A percentile compares a stretch with the other conserved stretches of the same genome.
phyloP scores from a whole-genome alignment of 2,329 filamentous ascomycete genomes.

The Aspergillus amoenus region DNA sequence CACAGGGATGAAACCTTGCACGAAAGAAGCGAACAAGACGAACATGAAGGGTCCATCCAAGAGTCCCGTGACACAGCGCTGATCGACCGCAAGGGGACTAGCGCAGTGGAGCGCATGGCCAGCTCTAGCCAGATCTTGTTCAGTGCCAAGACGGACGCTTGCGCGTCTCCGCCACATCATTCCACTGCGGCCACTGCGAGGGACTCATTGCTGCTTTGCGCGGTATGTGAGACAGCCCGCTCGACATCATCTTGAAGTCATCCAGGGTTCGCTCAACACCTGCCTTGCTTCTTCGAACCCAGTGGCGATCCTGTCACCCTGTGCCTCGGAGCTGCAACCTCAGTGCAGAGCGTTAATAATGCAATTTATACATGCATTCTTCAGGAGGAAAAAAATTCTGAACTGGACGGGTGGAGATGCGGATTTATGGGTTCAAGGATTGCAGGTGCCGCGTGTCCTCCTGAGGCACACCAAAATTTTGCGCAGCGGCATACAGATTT shows the following conservation, averaged over 20 bases:
- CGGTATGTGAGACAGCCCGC: too few relatives aligned
- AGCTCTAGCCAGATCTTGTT: constrained; percentile 31
- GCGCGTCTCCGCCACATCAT: constrained; percentile 36
- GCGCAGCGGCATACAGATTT: too few relatives aligned
- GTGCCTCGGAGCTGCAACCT: background rate
- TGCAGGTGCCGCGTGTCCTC: constrained; percentile 19
- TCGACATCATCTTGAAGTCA: background rate
- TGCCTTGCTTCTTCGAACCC: background rate
- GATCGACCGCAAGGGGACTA: constrained; percentile 20
- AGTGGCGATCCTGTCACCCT: background rate
- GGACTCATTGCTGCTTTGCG: too few relatives aligned
- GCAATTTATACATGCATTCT: background rate
- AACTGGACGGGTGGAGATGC: constrained; percentile 13
- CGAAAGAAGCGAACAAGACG: background rate
- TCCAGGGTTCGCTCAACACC: background rate
- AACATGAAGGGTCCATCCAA: constrained; percentile 13
- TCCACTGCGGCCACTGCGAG: background rate
- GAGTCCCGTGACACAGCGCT: constrained; percentile 6
- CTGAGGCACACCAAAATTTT: background rate
- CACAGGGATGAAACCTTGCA: background rate
- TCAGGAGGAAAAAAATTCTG: background rate
- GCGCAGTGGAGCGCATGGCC: constrained; percentile 2
- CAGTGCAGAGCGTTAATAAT: background rate
- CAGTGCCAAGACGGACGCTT: constrained; percentile 40
- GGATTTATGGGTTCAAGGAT: constrained; percentile 7